Conservation (phyloP, 2,329 filamentous ascomycete genomes). For the Diaporthe sp. region DNA sequence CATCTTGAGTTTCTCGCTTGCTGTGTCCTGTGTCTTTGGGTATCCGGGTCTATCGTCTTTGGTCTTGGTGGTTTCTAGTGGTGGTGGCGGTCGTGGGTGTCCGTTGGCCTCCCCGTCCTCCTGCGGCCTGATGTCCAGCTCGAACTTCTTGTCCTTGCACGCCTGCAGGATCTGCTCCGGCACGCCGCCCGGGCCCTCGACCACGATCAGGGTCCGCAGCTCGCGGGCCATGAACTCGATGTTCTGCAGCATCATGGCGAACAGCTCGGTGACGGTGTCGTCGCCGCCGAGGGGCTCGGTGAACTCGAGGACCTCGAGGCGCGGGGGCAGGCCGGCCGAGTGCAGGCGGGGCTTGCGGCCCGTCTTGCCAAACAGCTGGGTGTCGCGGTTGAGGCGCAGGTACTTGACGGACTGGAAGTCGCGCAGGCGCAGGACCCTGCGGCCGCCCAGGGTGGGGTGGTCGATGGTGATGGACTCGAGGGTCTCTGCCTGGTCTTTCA, state of each 20-base stretch:
- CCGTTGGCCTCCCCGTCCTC: conserved; percentile 15
- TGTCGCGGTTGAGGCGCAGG: conserved; percentile 61
- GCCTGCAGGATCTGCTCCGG: conserved; percentile 53
- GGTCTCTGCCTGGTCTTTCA: conserved; percentile 57
- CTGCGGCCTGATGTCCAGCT: conserved; percentile 49
- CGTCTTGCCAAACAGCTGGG: conserved; percentile 62
- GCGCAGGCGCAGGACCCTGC: conserved; percentile 59
- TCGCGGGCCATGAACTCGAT: conserved; percentile 54
- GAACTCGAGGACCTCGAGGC: conserved; percentile 61
- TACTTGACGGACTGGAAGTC: conserved; percentile 59
- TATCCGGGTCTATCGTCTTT: background rate
- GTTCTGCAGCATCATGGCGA: conserved; percentile 58
- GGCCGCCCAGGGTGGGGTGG: conserved; percentile 55
- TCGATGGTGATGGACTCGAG: conserved; percentile 62
- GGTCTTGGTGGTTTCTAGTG: background rate
- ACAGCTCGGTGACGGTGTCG: conserved; percentile 61
- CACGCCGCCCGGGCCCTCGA: conserved; percentile 49
- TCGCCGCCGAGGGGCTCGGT: conserved; percentile 61
- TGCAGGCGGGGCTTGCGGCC: conserved; percentile 60
- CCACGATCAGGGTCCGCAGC: conserved; percentile 55
- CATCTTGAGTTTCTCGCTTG: background rate
- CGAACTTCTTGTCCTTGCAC: conserved; percentile 51
- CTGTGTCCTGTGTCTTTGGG: conserved; percentile 10
- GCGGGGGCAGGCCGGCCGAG: conserved; percentile 62
- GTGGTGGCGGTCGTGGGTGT: background rate